Base-by-base conservation (phyloP, 2,329 filamentous ascomycete genomes). In the Bisporella sp. region DNA sequence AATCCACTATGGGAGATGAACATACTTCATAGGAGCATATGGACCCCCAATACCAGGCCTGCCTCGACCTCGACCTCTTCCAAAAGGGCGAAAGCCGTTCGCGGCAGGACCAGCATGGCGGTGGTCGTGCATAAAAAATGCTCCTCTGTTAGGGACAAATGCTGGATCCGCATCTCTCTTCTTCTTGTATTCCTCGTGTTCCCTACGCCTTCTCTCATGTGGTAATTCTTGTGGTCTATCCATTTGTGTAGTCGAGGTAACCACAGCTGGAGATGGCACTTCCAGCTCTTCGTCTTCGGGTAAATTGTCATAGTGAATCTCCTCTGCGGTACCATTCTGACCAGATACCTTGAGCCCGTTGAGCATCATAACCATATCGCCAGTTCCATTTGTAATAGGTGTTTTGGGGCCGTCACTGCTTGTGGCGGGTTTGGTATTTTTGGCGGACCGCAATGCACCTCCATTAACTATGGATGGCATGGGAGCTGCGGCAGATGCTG, bases 111-210 rank as follows among this genome's bases (percentile, higher is more conserved):
- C 85, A 50, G 86, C 81, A 60, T 89, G 84, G 55, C 89, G 81
- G 63, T 93, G 89, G 66, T 97, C 93, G 68, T 97, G 92, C 81
- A 97, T 90, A 73, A 96, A 97, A 74, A 97, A 97, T 55, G 88
- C 85, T 52, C 93, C 93, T 58, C 92, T 78, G 64, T 95, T 96
- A 48, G 93, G 92, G 49, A 96, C 92, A 70, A 96, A 96, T 8
- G 91, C 84, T 35, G 92, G 92, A 67, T 96, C 89, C 60, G 89
- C 84, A 65, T 95, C 89, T 60, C 89, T 81, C 68, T 88, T 88
- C 71, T 86, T 89, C 70, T 85, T 84, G 71, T 95, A 95, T 64
- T 95, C 89, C 57, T 96, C 90, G 62, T 95, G 89, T 64, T 96
- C 91, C 59, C 87, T 83, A 57, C 87, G 82, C 67, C 87, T 84